Evolutionary conservation across 2,329 filamentous ascomycete species (phyloP), one percentile per base, ranked within the genome.

Genomic region (Penicillium sp.): DNA sequence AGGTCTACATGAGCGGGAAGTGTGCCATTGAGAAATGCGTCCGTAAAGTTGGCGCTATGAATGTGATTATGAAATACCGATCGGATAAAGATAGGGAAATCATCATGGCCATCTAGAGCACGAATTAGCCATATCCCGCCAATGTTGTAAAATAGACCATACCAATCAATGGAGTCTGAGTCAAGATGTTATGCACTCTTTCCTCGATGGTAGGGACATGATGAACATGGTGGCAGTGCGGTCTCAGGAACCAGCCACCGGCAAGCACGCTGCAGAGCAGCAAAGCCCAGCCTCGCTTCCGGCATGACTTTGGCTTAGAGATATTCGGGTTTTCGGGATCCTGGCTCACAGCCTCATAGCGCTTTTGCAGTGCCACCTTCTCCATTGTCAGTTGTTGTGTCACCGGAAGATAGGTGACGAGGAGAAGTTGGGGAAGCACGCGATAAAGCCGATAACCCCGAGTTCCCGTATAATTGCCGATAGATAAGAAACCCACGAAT

Each of bases 81-180:
- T 37, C 91, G 85, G 52, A 97, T 80, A 27, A 88, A 74, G 39
- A 95, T 88, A 22, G 93, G 84, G 49, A 98, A 82, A 71, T 98
- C 93, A 76, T 96, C 89, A 71, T 97, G 93, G 1, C 93, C 93
- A 74, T 97, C 93, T 93, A 33, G 7, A 16, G 62, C 2, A 2
- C 13, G 4, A 42, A 21, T 46, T 7, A 56, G 53, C 54, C 51
- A 42, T 13, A 4, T 3, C 1, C 9, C 9, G 4, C 2, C 4
- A 14, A 11, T 21, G 37, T 26, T 21, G 31, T 14, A 11, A 2
- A 1, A 26, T 26, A 35, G 4, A 26, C 48, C 67, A 48, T 65
- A 80, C 79, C 79, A 63, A 82, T 81, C 56, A 83, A 69, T 35
- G 81, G 81, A 6, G 79, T 82, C 21, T 74, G 65, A 6, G 70